These are phyloP conservation scores for Mimosa pudica DNA, from an alignment of 306 rosid species.

Conservation along the genomic window DNA sequence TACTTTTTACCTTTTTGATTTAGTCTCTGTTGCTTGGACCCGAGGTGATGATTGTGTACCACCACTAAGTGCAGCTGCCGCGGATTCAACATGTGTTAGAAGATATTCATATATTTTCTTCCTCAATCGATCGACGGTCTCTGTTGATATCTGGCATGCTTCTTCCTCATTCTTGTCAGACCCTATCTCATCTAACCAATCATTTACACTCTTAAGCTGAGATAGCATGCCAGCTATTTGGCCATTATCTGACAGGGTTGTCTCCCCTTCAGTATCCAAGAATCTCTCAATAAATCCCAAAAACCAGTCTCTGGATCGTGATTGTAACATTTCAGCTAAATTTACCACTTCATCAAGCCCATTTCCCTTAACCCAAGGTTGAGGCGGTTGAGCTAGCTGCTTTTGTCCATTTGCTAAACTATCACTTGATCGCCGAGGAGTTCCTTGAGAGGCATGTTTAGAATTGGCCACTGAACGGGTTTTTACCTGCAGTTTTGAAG, in stretches of 20 bases:
- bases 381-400: conserved; percentile 59
- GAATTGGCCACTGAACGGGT: conserved; percentile 46
- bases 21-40: conserved; percentile 53
- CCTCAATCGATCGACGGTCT: conserved; percentile 78
- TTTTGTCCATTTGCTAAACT: conserved; percentile 53
- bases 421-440: conserved; percentile 57
- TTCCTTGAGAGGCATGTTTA: conserved; percentile 56
- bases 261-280: conserved; percentile 80
- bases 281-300: conserved; percentile 86
- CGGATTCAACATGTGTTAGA: conserved; percentile 96
- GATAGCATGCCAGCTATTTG: conserved; percentile 87
- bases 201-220: conserved; percentile 93
- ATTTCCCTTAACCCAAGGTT: conserved; percentile 73
- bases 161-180: conserved; percentile 57
- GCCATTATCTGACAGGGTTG: conserved; percentile 75
- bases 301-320: conserved; percentile 84
- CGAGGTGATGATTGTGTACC: conserved; percentile 62
- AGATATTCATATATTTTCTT: conserved; percentile 97
- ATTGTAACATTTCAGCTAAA: conserved; percentile 68
- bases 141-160: conserved; percentile 51
- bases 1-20: conserved; percentile 60
- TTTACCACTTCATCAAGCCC: conserved; percentile 67
- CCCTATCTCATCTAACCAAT: conserved; percentile 86
- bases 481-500: conserved; percentile 61
- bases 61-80: conserved; percentile 86